phyloP scores from a whole-genome alignment of 345 rosid species.

The Melastoma malabathricum region DNA sequence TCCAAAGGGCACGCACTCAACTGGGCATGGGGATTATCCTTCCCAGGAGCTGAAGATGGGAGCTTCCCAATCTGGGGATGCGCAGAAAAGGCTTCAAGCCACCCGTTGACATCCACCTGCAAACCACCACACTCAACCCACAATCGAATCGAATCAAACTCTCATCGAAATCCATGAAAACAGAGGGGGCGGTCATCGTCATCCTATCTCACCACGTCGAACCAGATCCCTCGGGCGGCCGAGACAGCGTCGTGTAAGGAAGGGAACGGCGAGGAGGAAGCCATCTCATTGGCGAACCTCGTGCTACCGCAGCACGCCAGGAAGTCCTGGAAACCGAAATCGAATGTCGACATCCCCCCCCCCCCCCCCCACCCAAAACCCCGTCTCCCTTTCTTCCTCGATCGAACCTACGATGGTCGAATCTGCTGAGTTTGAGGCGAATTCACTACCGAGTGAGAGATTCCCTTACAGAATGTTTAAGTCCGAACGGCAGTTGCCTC shows the following conservation, averaged over 20 bases:
- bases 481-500: no score
- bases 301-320: conserved; percentile 77
- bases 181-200: no score
- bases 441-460: no score
- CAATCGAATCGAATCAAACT: not conserved
- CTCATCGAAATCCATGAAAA: not conserved
- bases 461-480: no score
- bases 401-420: no score
- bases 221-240: conserved; percentile 68
- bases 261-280: conserved; percentile 38
- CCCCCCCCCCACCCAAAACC: no score
- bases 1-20: conserved; percentile 14
- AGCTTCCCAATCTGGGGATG: conserved; percentile 75
- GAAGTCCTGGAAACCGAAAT: conserved; percentile 46
- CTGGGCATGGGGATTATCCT: conserved; percentile 31
- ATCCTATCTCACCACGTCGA: conserved; percentile 33
- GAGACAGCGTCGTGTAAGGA: conserved; percentile 36
- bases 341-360: conserved; percentile 2
- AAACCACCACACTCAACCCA: not conserved
- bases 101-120: conserved; percentile 61
- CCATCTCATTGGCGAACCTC: conserved; percentile 54
- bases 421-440: no score
- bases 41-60: conserved; percentile 22
- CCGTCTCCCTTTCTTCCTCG: no score
- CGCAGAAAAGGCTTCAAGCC: conserved; percentile 86